A percentile compares a stretch with the other conserved stretches of the same genome.
Evolutionary conservation across 306 rosid genomes (phyloP).

Genomic region (Mimosa bimucronata): DNA sequence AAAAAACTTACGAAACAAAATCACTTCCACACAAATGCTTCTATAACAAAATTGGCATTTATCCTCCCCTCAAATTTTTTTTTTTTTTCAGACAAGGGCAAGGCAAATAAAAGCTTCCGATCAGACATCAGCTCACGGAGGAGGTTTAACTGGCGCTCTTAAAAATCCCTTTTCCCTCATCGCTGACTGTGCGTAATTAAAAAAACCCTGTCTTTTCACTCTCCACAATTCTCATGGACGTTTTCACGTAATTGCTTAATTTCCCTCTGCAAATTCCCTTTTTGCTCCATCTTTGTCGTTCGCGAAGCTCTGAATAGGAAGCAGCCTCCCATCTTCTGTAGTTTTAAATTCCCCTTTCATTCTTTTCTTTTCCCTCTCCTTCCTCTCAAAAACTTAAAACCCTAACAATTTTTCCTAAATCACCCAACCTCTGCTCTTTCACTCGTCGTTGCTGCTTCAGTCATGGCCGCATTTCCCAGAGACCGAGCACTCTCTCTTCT

Average conservation of each 20-base stretch:
- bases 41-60: too few relatives aligned
- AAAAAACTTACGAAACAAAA: too few relatives aligned
- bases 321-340: constrained; percentile 14
- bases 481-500: constrained; percentile 85
- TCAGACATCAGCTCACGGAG: neutral
- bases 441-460: neutral
- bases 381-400: constrained; percentile 39
- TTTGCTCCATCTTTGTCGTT: neutral
- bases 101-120: too few relatives aligned
- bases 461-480: constrained; percentile 68
- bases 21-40: too few relatives aligned
- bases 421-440: neutral
- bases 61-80: too few relatives aligned
- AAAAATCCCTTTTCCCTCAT: neutral
- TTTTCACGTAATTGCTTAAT: neutral
- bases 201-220: neutral
- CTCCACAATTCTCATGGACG: neutral
- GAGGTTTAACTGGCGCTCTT: neutral
- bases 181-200: neutral
- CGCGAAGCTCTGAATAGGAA: constrained; percentile 17
- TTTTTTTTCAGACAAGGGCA: too few relatives aligned
- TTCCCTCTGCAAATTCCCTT: constrained; percentile 1
- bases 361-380: neutral
- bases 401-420: constrained; percentile 34
- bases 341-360: constrained; percentile 43